phyloP scores from a whole-genome alignment of 2,329 filamentous ascomycete genomes.

The Calonectria pseudoreteaudii region DNA sequence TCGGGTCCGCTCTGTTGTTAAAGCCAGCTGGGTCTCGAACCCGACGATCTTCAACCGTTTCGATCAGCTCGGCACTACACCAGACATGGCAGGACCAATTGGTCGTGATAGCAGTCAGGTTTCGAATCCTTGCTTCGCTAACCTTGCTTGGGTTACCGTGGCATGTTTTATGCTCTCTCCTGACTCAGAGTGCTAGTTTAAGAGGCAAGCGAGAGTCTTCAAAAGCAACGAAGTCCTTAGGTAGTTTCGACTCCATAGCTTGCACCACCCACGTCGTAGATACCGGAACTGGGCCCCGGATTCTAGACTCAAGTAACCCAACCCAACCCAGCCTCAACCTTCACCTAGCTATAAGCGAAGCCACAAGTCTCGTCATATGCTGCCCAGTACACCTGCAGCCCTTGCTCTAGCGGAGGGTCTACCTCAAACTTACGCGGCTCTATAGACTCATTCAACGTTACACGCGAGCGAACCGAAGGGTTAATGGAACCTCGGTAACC shows the following conservation, averaged over 20 bases:
- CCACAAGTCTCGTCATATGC: neutral
- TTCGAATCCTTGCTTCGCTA: neutral
- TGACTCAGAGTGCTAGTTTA: neutral
- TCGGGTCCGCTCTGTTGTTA: neutral
- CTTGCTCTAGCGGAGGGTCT: neutral
- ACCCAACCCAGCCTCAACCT: neutral
- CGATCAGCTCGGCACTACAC: neutral
- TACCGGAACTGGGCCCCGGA: neutral
- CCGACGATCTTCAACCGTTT: slow-evolving; percentile 3
- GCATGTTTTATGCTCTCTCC: neutral
- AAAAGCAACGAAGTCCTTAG: neutral
- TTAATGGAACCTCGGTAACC: neutral
- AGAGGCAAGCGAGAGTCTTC: neutral
- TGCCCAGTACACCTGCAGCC: neutral
- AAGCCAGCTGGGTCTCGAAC: neutral
- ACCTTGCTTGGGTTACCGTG: slow-evolving; percentile 11
- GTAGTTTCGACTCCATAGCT: neutral
- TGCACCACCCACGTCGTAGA: neutral
- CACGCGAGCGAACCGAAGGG: neutral
- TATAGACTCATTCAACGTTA: neutral
- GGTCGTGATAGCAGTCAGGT: neutral
- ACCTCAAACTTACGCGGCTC: neutral
- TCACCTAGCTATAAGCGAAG: neutral
- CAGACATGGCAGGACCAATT: slow-evolving; percentile 2
- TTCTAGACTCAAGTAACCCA: neutral